Percentiles rank a stretch among this genome's conserved stretches.
phyloP scores from a whole-genome alignment of 108 stramenopile species.

The Skeletonema marinoi region DNA sequence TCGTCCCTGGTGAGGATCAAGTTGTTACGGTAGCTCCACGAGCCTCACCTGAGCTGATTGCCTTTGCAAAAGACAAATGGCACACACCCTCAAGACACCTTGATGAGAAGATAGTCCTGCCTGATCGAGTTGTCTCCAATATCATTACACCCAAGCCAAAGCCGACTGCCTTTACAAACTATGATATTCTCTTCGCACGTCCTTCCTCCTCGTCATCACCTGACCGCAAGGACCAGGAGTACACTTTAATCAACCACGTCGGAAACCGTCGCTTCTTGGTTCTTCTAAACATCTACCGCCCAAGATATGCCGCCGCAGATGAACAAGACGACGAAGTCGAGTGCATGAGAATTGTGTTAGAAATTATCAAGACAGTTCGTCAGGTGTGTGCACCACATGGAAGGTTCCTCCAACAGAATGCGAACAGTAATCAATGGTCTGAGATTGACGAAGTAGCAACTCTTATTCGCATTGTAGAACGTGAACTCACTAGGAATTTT shows the following conservation, averaged over 20 bases:
- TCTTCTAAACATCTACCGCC: neutral
- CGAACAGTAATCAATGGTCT: neutral
- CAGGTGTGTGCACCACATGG: neutral
- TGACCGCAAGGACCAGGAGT: neutral
- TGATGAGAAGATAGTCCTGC: too few relatives aligned
- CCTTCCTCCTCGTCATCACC: neutral
- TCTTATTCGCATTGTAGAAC: neutral
- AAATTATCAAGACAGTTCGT: slow-evolving; percentile 5
- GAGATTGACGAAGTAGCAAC: neutral
- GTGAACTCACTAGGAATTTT: neutral
- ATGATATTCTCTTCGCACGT: neutral
- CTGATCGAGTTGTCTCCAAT: too few relatives aligned
- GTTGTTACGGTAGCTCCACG: too few relatives aligned
- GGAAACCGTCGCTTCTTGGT: slow-evolving; percentile 14
- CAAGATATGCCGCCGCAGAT: neutral
- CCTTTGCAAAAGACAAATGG: neutral
- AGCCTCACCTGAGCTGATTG: too few relatives aligned
- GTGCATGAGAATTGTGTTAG: neutral
- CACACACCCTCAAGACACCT: neutral
- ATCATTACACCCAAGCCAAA: neutral
- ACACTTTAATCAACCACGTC: neutral
- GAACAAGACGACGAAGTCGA: neutral
- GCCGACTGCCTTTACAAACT: neutral
- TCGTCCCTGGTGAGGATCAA: neutral
- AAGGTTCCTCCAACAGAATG: slow-evolving; percentile 1